These are phyloP conservation scores for Mucor plumbeus DNA, from an alignment of 371 early-diverging fungal genomes.

Conservation along the genomic window DNA sequence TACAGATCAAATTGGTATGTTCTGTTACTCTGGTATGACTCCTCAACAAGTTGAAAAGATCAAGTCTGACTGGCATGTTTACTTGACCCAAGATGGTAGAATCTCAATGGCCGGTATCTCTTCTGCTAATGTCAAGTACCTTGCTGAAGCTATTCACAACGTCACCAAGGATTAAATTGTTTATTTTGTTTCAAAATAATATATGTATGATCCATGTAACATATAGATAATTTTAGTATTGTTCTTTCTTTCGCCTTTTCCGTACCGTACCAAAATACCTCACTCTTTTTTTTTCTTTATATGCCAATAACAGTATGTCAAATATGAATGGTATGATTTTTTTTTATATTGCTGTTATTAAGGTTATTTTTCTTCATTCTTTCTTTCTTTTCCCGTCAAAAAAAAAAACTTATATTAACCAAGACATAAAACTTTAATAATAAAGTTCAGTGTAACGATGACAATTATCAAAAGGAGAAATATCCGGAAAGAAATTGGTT, in stretches of 20 bases:
- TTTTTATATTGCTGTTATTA: neutral
- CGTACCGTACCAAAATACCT: neutral
- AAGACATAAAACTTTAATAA: conserved; percentile 5
- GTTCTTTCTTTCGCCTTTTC: neutral
- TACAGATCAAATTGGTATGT: conserved; percentile 96
- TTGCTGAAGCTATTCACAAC: conserved; percentile 95
- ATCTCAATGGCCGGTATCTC: conserved; percentile 98
- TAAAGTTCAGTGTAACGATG: conserved; percentile 2
- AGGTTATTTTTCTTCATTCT: neutral
- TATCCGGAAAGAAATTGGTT: conserved; percentile 1
- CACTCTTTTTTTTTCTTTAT: neutral
- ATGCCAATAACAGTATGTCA: neutral
- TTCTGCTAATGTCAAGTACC: conserved; percentile 90
- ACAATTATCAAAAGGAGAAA: neutral
- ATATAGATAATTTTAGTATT: conserved; percentile 1
- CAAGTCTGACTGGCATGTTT: conserved; percentile 88
- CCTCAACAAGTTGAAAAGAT: conserved; percentile 86
- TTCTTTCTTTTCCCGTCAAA: conserved; percentile 4
- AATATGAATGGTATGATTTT: too few relatives aligned
- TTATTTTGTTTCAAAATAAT: neutral
- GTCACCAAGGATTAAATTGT: conserved; percentile 72
- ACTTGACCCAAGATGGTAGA: conserved; percentile 96
- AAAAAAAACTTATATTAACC: conserved; percentile 4
- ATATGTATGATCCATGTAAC: conserved; percentile 8
- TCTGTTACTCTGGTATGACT: conserved; percentile 90